These are phyloP conservation scores for Beauveria varroae DNA, from an alignment of 2,329 filamentous ascomycete species.

Conservation along the genomic window DNA sequence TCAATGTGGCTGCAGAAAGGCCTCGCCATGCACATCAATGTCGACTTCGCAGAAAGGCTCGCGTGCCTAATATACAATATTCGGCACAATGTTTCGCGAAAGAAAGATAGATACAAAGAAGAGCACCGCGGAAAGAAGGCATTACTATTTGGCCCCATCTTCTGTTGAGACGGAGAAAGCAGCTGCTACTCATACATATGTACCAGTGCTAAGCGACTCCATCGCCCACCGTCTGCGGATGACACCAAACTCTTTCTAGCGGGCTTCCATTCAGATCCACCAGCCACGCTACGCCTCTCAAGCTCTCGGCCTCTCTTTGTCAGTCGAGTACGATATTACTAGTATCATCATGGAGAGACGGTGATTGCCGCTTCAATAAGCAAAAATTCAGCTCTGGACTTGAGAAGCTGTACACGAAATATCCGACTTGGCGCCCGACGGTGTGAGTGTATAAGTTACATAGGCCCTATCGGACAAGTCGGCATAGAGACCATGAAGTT, in stretches of 20 bases:
- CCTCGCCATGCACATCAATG: neutral
- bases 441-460: neutral
- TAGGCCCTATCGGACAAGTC: no score
- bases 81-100: neutral
- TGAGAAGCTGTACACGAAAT: neutral
- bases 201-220: neutral
- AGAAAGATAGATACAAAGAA: neutral
- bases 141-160: neutral
- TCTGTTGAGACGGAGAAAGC: neutral
- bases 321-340: neutral
- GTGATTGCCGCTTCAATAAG: neutral
- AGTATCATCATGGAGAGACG: neutral
- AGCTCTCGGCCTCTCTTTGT: neutral
- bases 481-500: neutral
- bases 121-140: neutral
- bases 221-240: neutral
- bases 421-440: neutral
- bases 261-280: constrained; percentile 7
- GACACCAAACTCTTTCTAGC: neutral
- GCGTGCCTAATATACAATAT: neutral
- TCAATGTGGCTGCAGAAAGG: neutral
- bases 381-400: neutral
- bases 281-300: neutral
- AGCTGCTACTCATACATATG: neutral
- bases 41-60: no score